Base-by-base conservation (phyloP, 2,329 filamentous ascomycete species). In the Ramularia endophylla region DNA sequence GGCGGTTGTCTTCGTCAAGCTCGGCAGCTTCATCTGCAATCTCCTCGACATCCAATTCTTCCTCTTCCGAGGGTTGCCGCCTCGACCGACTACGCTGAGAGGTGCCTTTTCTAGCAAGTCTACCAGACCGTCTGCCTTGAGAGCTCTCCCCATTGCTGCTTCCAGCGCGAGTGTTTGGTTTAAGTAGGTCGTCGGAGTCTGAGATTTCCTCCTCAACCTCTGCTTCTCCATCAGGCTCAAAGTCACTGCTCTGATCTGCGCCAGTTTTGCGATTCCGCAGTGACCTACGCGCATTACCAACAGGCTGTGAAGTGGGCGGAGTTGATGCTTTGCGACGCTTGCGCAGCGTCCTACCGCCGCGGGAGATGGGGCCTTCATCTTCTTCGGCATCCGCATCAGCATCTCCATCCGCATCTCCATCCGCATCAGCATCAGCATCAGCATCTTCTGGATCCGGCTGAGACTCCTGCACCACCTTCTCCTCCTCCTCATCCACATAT, bases 221-320 rank as follows among this genome's bases (percentile, higher is more conserved):
- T 16, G 72, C 73, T 11, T 74, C 75, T 34, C 70, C 72, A 36
- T 79, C 77, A 5, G 78, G 78, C 52, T 81, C 77, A 48, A 81
- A 82, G 52, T 82, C 78, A 51, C 77, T 81, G 52, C 74, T 78
- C 38, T 79, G 76, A 36, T 78, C 72, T 37, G 62, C 51, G 47
- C 64, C 57, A 20, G 57, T 43, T 59, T 74, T 71, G 27, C 66
- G 50, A 13, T 53, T 65, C 42, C 61, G 60, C 37, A 71, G 67
- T 22, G 64, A 67, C 20, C 59, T 53, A 52, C 68, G 55, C 57
- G 64, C 41, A 57, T 60, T 47, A 27, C 46, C 27, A 43, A 62
- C 48, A 61, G 66, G 30, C 64, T 58, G 58, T 15, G 50, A 53
- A 4, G 51, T 40, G 16, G 57, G 56, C 19, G 52, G 51, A 20